Conservation (phyloP, 257 asterid genomes). For the Coffea canephora region DNA sequence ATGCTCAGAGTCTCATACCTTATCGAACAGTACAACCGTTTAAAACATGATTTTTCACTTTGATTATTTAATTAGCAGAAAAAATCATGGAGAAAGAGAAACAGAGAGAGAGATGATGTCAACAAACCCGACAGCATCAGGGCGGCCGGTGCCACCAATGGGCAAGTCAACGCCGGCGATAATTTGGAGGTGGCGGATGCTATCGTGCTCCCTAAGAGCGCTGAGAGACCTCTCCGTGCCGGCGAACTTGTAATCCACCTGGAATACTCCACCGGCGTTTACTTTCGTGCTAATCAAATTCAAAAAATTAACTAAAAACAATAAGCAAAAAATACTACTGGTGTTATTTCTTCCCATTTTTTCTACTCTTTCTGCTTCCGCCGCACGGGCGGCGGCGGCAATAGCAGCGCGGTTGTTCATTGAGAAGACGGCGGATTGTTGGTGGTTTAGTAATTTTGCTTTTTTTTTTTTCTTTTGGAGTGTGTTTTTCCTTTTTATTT, state of each 20-base stretch:
- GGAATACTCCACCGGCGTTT: slow-evolving; percentile 51
- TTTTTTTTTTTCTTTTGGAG: too few relatives aligned
- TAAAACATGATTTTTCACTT: background rate
- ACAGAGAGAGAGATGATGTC: background rate
- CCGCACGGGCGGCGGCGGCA: background rate
- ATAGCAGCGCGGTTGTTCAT: background rate
- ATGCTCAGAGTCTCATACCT: background rate
- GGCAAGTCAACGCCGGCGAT: slow-evolving; percentile 97
- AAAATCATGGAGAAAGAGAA: background rate
- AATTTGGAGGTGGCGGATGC: slow-evolving; percentile 71
- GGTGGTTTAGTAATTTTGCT: too few relatives aligned
- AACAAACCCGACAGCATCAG: slow-evolving; percentile 84
- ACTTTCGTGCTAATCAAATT: slow-evolving; percentile 5
- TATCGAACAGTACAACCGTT: background rate
- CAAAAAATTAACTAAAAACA: slow-evolving; percentile 8
- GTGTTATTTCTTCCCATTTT: background rate
- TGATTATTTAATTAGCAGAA: background rate
- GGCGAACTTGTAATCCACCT: slow-evolving; percentile 74
- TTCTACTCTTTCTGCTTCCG: background rate
- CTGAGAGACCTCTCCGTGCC: slow-evolving; percentile 67
- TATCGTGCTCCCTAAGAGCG: slow-evolving; percentile 85
- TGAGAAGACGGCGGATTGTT: too few relatives aligned
- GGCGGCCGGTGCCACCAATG: slow-evolving; percentile 96
- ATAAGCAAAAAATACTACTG: background rate
- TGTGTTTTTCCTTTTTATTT: too few relatives aligned